Evolutionary conservation across 768 basidiomycete genomes (phyloP), one percentile per base, ranked within the genome.

Genomic region (Cyclocybe cylindracea): DNA sequence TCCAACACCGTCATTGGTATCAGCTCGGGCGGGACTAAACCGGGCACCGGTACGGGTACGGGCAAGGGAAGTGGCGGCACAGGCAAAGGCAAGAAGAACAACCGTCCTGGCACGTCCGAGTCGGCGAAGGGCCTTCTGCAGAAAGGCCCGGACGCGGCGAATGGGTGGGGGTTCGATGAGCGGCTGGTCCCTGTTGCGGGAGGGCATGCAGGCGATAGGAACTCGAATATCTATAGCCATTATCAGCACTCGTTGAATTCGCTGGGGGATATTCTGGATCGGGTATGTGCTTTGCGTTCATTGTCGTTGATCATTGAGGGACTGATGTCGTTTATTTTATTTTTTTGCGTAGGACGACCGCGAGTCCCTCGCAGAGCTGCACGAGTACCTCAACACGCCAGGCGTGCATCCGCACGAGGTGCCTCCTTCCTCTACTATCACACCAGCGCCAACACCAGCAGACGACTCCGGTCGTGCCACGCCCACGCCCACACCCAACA

Each of bases 231-330:
- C 43, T 93, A 91, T 67, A 73, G 80, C 57, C 87, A 91, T 55
- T 91, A 90, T 61, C 85, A 89, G 51, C 83, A 88, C 55, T 93
- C 91, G 24, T 69, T 93, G 56, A 86, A 86, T 55, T 91, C 91
- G n/a, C 71, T 93, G 50, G 74, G 80, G 51, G 88, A 90, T 61
- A 91, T 93, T 53, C 74, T 93, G 34, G 88, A 91, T 63, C 74
- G 86, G 59, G 90, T 92, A 66, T 49, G 85, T 32, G 48, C n/a
- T n/a, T 39, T 42, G 18, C 35, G 11, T 50, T 18, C 46, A 40
- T 19, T 24, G 33, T 31, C 31, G 24, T 29, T 33, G 5, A 36
- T 24, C 14, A 33, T 39, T n/a, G 35, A 32, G 51, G 32, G 31
- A 55, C 43, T 43, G n/a, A 52, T 53, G 37, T 55, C 51, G n/a